phyloP scores from a whole-genome alignment of 331 rosid species.

The Rosa hybrid region DNA sequence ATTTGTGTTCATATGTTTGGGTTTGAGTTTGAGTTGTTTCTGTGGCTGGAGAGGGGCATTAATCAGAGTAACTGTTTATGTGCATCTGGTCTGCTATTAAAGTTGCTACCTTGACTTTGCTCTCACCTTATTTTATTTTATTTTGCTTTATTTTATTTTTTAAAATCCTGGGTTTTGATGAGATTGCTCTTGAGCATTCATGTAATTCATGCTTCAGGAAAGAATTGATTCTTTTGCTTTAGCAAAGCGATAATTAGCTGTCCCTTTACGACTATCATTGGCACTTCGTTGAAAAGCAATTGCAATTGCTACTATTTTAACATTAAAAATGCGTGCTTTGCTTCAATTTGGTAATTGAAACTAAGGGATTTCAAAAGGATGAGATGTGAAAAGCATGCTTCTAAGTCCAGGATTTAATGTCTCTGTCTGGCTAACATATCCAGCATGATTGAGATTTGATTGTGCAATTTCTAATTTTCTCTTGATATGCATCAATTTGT shows the following conservation, averaged over 20 bases:
- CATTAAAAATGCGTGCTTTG: background rate
- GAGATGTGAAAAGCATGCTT: background rate
- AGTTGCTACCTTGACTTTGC: constrained; percentile 7
- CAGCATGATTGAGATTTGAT: background rate
- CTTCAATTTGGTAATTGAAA: background rate
- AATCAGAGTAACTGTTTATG: background rate
- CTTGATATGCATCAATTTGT: background rate
- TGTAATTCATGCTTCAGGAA: constrained; percentile 1
- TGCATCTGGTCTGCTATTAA: background rate
- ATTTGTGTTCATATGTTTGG: constrained; percentile 9
- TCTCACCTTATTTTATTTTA: background rate
- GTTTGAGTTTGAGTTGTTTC: constrained; percentile 10
- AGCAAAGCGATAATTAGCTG: background rate
- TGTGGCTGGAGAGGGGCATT: background rate
- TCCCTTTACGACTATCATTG: background rate
- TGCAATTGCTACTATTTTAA: constrained; percentile 8
- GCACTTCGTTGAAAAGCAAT: constrained; percentile 4
- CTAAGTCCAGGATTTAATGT: background rate
- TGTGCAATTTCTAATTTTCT: background rate
- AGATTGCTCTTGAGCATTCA: background rate
- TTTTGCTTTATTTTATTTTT: background rate
- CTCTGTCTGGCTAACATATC: background rate
- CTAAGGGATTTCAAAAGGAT: background rate
- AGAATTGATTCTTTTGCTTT: background rate
- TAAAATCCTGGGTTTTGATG: constrained; percentile 6